phyloP scores from a whole-genome alignment of 2,329 filamentous ascomycete genomes.

The Fulvia fulva region DNA sequence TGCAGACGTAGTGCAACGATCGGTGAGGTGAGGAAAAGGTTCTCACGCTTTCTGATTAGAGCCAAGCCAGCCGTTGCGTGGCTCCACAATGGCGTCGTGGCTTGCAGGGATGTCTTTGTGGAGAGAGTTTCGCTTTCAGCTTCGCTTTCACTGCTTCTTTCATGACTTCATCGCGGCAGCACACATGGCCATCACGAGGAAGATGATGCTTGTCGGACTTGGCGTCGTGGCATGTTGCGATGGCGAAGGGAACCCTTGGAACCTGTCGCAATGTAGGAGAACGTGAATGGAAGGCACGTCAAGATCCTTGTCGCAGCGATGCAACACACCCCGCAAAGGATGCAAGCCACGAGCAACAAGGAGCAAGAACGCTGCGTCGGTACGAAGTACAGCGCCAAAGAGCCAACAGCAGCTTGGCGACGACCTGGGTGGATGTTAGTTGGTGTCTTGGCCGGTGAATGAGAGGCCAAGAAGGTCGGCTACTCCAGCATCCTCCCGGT shows the following conservation, averaged over 20 bases:
- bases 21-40: neutral
- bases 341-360: neutral
- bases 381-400: neutral
- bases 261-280: neutral
- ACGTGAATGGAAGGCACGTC: neutral
- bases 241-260: no score
- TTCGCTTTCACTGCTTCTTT: neutral
- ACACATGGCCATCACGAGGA: neutral
- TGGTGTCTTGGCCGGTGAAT: neutral
- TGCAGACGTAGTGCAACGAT: neutral
- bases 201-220: neutral
- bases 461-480: neutral
- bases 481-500: conserved; percentile 6
- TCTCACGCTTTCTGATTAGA: neutral
- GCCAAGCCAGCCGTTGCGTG: neutral
- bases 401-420: neutral
- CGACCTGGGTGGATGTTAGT: neutral
- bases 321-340: neutral
- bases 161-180: neutral
- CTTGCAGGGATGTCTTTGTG: neutral
- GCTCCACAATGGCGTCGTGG: neutral
- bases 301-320: neutral
- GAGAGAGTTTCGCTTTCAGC: neutral
- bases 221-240: neutral
- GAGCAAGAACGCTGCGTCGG: neutral